phyloP scores from a whole-genome alignment of 2,329 filamentous ascomycete genomes.

The Paraphoma sp. region DNA sequence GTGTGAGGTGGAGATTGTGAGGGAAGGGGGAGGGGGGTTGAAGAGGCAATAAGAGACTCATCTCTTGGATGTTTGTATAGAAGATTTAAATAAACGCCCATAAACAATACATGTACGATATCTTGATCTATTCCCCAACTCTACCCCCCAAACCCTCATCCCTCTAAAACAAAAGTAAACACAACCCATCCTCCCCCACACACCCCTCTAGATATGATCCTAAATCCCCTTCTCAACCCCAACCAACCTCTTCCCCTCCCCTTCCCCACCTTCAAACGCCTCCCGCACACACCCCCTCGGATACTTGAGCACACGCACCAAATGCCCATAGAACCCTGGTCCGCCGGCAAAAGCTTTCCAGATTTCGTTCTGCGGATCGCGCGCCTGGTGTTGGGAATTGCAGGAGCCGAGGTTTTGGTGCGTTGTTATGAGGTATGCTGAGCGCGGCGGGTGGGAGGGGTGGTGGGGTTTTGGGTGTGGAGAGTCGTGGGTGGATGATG shows the following conservation, averaged over 20 bases:
- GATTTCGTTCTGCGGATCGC: neutral
- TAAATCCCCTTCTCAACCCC: neutral
- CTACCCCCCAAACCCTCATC: too few species aligned
- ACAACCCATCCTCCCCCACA: too few species aligned
- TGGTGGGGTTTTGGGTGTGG: neutral
- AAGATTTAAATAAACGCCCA: neutral
- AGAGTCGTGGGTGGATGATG: neutral
- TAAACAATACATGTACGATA: neutral
- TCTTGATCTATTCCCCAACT: neutral
- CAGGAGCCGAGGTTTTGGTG: neutral
- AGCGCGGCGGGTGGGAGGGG: too few species aligned
- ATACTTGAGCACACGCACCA: neutral
- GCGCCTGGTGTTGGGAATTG: neutral
- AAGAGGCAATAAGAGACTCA: neutral
- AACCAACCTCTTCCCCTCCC: neutral
- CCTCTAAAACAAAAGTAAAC: too few species aligned
- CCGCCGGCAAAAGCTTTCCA: neutral
- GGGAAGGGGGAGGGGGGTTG: slow-evolving; percentile 3
- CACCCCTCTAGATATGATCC: too few species aligned
- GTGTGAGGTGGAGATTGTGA: slow-evolving; percentile 10
- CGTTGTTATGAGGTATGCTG: neutral
- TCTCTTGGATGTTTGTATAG: neutral
- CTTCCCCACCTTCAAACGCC: neutral
- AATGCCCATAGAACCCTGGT: neutral
- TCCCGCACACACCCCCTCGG: neutral